Conservation (phyloP, 129 eudicot genomes). For the Ambrosia trifida region DNA sequence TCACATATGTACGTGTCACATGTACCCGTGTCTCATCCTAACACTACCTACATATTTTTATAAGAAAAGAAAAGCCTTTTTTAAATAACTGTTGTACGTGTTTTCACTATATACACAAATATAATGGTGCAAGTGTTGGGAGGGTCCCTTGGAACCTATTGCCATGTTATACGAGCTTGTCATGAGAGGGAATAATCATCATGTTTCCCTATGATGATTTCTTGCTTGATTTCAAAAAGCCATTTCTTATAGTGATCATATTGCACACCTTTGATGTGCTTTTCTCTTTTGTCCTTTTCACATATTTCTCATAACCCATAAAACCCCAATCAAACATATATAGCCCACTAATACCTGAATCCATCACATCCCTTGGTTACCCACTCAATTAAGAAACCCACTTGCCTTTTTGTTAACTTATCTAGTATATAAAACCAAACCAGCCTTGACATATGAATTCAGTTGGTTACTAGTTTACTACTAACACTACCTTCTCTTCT, state of each 20-base stretch:
- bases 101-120: neutral
- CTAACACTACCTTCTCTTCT: slow-evolving; percentile 15
- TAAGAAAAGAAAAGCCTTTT: no score
- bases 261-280: slow-evolving; percentile 27
- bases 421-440: slow-evolving; percentile 31
- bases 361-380: slow-evolving; percentile 26
- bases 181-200: slow-evolving; percentile 30
- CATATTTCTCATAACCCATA: slow-evolving; percentile 33
- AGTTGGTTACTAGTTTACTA: neutral
- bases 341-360: slow-evolving; percentile 28
- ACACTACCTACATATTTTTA: no score
- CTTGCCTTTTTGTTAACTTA: slow-evolving; percentile 12
- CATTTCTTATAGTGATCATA: slow-evolving; percentile 34
- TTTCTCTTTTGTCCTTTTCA: slow-evolving; percentile 28
- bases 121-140: slow-evolving; percentile 10
- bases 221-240: slow-evolving; percentile 31
- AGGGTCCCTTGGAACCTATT: slow-evolving; percentile 30
- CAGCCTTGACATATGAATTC: slow-evolving; percentile 5
- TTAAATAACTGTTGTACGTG: neutral
- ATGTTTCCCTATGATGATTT: slow-evolving; percentile 31
- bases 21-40: no score
- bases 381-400: slow-evolving; percentile 38
- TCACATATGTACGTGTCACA: no score
- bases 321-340: slow-evolving; percentile 25
- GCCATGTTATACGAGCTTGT: slow-evolving; percentile 25